Evolutionary conservation across 2,329 filamentous ascomycete species (phyloP), one percentile per base, ranked within the genome.

Genomic region (Epichloe aotearoae): DNA sequence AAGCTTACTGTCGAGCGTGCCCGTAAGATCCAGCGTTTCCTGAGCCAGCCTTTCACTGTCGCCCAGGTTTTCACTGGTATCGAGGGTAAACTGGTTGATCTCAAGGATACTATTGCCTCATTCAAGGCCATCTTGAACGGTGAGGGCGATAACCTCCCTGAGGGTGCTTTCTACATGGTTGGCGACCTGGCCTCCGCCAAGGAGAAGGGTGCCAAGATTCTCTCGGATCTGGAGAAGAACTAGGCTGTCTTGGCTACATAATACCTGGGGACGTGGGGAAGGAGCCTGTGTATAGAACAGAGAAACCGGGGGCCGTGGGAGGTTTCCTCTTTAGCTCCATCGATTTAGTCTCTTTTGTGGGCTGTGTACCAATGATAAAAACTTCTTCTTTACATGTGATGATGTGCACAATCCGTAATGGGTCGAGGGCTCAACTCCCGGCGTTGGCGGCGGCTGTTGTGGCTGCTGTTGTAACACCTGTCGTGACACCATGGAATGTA

Each of bases 1-100:
- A 96, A 98, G 86, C 84, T 98, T 67, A 97, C 93, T 64, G 93
- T 98, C 81, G 93, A 98, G 86, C 93, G 93, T 84, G 93, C 93
- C 74, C 91, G 93, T 80, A 97, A 97, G 83, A 85, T 98, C 71
- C 93, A 98, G 82, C 87, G 90, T 86, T 98, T 98, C 89, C 80
- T 98, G 80, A 88, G 82, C 74, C 93, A 98, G 82, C 93, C 93
- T 70, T 98, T 98, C 83, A 93, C 93, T 64, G 93, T 84, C 57
- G 80, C 77, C 61, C 76, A 83, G 68, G 80, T 90, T 66, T 90
- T 90, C 83, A 90, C 86, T 73, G 80, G 80, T 75, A 96, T 96
- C 71, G 87, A 96, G 84, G 93, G 93, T 74, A 82, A 82, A 74
- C 86, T 98, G 62, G 93, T 98, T 66, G 89, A 96, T 74, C 80